phyloP scores from a whole-genome alignment of 768 basidiomycete species.

The Amanita thiersii region DNA sequence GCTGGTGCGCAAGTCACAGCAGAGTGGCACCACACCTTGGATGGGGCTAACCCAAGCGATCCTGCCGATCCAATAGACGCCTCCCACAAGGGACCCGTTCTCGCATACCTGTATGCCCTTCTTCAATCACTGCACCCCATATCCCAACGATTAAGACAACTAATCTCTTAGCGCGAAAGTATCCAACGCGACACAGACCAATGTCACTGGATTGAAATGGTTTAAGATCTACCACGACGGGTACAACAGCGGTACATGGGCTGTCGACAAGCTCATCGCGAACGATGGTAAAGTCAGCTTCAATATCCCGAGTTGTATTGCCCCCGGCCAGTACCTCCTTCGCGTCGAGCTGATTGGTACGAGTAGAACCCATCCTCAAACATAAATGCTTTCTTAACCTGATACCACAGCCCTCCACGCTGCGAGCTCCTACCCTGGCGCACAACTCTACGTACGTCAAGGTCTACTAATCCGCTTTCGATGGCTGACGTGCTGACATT shows the following conservation, averaged over 20 bases:
- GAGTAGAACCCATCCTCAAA: too few relatives aligned
- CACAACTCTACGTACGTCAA: background rate
- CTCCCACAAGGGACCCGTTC: slow-evolving; percentile 44
- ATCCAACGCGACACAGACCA: slow-evolving; percentile 33
- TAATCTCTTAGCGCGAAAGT: slow-evolving; percentile 31
- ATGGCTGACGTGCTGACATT: too few relatives aligned
- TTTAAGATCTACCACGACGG: slow-evolving; percentile 49
- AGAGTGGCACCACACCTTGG: slow-evolving; percentile 35
- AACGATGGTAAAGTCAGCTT: slow-evolving; percentile 45
- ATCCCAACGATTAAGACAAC: background rate
- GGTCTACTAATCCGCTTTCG: background rate
- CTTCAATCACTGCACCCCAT: background rate
- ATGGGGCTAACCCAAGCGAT: slow-evolving; percentile 25
- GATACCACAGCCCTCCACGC: background rate
- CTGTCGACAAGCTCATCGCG: slow-evolving; percentile 34
- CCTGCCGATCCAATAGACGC: slow-evolving; percentile 34
- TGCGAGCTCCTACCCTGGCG: background rate
- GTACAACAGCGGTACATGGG: slow-evolving; percentile 30
- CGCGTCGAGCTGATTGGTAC: slow-evolving; percentile 44
- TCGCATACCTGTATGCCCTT: slow-evolving; percentile 43
- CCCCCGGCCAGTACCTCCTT: slow-evolving; percentile 39
- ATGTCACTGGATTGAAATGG: slow-evolving; percentile 42
- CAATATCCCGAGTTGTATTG: slow-evolving; percentile 36
- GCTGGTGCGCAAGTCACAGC: slow-evolving; percentile 37
- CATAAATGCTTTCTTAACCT: too few relatives aligned